Conservation (phyloP, 2,329 filamentous ascomycete genomes). For the Curvularia eragrostidis region DNA sequence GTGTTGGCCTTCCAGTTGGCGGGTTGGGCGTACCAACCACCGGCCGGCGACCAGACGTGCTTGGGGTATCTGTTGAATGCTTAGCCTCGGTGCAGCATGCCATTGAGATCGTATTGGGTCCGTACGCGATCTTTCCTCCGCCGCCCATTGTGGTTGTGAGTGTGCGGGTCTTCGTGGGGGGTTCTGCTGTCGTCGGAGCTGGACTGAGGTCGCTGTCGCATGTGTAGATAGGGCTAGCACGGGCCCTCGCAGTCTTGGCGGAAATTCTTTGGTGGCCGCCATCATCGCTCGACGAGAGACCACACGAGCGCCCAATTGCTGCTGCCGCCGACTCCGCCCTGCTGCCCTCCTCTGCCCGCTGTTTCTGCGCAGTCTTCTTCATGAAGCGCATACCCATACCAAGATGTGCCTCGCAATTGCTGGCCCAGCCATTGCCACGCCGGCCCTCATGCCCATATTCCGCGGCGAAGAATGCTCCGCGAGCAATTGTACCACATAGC, state of each 20-base stretch:
- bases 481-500: conserved; percentile 38
- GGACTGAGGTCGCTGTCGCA: conserved; percentile 31
- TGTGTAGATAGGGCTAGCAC: conserved; percentile 18
- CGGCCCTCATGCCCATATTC: conserved; percentile 50
- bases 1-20: conserved; percentile 96
- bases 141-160: conserved; percentile 66
- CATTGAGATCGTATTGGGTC: conserved; percentile 6
- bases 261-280: conserved; percentile 47
- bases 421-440: conserved; percentile 55
- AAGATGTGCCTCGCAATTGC: conserved; percentile 66
- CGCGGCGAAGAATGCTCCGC: conserved; percentile 28
- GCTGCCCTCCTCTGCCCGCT: conserved; percentile 16
- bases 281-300: conserved; percentile 30
- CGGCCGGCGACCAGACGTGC: conserved; percentile 98
- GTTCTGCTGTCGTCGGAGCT: conserved; percentile 24
- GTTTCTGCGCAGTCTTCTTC: conserved; percentile 24
- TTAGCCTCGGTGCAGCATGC: conserved; percentile 24
- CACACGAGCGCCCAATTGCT: conserved; percentile 34
- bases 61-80: conserved; percentile 77
- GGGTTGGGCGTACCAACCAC: conserved; percentile 97
- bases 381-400: conserved; percentile 70
- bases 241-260: conserved; percentile 31
- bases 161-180: conserved; percentile 27
- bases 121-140: conserved; percentile 77
- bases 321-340: conserved; percentile 27